phyloP scores from a whole-genome alignment of 306 rosid genomes.

The Prunus mongolica region DNA sequence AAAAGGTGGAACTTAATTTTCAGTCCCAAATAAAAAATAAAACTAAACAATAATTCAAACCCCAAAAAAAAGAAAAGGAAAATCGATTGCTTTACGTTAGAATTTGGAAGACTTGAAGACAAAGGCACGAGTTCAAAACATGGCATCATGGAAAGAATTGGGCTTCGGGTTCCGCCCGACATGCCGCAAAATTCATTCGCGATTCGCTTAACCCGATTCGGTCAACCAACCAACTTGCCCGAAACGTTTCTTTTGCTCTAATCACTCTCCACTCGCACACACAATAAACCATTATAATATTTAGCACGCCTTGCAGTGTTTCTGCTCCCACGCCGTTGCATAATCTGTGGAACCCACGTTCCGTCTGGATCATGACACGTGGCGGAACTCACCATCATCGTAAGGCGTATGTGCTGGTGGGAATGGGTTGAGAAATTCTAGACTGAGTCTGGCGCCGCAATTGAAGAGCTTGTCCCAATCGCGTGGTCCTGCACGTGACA shows the following conservation, averaged over 20 bases:
- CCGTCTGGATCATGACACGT: background rate
- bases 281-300: background rate
- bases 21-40: background rate
- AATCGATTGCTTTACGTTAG: background rate
- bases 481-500: constrained; percentile 31
- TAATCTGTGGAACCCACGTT: background rate
- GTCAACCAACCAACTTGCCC: constrained; percentile 45
- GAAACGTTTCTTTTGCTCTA: background rate
- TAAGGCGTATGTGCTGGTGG: background rate
- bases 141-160: background rate
- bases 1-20: background rate
- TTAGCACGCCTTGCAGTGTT: background rate
- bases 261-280: background rate
- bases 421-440: constrained; percentile 3
- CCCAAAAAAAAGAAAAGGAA: background rate
- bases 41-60: background rate
- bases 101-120: background rate
- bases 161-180: constrained; percentile 15
- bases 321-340: background rate
- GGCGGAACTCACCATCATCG: too few species aligned
- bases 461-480: constrained; percentile 29
- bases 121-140: background rate
- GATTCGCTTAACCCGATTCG: constrained; percentile 9
- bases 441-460: constrained; percentile 55
- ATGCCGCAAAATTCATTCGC: constrained; percentile 7